Conservation (phyloP, 179 eudicot species). For the Patellifolia procumbens region DNA sequence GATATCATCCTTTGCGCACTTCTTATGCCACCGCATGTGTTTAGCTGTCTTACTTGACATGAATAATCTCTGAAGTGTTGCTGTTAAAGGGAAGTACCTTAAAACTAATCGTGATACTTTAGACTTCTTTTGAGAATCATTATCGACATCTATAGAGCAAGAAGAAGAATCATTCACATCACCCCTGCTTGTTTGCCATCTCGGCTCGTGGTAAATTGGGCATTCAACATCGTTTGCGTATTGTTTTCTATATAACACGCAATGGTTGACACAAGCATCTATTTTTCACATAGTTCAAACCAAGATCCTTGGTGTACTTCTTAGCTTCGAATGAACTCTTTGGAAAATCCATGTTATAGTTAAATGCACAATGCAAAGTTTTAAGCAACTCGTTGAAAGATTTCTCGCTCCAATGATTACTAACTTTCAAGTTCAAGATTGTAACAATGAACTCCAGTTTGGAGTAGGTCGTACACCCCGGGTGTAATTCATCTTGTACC, state of each 20-base stretch:
- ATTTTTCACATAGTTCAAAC: constrained; percentile 8
- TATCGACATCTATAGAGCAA: background rate
- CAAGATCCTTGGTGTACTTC: constrained; percentile 13
- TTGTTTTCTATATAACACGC: constrained; percentile 3
- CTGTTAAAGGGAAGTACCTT: constrained; percentile 22
- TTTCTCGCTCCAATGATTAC: background rate
- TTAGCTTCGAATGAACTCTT: constrained; percentile 1
- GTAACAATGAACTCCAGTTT: background rate
- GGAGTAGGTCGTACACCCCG: background rate
- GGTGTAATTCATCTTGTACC: background rate
- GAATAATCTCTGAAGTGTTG: constrained; percentile 26
- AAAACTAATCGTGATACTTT: constrained; percentile 19
- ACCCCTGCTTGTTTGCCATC: constrained; percentile 9
- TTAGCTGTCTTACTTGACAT: background rate
- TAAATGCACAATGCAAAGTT: too few species aligned
- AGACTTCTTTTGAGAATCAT: background rate
- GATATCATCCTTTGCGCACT: background rate
- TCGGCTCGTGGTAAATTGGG: background rate
- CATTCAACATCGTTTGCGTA: background rate
- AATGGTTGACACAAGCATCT: constrained; percentile 19
- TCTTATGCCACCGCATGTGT: constrained; percentile 9
- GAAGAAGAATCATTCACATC: background rate
- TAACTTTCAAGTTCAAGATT: background rate
- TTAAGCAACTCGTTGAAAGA: background rate
- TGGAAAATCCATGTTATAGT: background rate